phyloP scores from a whole-genome alignment of 305 asterid species.

The Plantago coronopus region DNA sequence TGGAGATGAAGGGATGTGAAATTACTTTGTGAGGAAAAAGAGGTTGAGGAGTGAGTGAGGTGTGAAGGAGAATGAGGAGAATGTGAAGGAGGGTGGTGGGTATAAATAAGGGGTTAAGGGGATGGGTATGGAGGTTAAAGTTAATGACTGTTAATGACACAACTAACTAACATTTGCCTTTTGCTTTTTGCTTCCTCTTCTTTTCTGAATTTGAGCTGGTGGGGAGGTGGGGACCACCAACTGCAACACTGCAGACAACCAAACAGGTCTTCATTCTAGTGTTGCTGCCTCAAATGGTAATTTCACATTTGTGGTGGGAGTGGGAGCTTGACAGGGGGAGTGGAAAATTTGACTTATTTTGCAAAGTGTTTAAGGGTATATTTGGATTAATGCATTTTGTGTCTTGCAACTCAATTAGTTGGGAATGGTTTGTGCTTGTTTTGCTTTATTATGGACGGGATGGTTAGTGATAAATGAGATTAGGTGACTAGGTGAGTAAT shows the following conservation, averaged over 20 bases:
- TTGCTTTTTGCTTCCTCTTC: no score
- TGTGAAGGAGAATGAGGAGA: constrained; percentile 18
- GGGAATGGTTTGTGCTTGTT: no score
- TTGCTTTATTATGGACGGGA: no score
- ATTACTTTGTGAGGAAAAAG: background rate
- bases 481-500: no score
- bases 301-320: background rate
- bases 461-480: no score
- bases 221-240: constrained; percentile 2
- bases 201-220: background rate
- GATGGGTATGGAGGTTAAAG: constrained; percentile 6
- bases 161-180: constrained; percentile 31
- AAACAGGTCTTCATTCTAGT: constrained; percentile 1
- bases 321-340: no score
- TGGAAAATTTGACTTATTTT: no score
- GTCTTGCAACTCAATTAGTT: no score
- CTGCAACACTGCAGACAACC: constrained; percentile 3
- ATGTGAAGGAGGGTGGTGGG: constrained; percentile 14
- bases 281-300: constrained; percentile 5
- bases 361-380: no score
- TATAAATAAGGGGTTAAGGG: constrained; percentile 28
- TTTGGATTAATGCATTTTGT: no score
- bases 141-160: constrained; percentile 11
- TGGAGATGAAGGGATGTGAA: no score
- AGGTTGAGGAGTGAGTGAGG: background rate